Evolutionary conservation across 1,139 yeast species (phyloP), one percentile per base, ranked within the genome.

Genomic region (Diutina pseudorugosa): DNA sequence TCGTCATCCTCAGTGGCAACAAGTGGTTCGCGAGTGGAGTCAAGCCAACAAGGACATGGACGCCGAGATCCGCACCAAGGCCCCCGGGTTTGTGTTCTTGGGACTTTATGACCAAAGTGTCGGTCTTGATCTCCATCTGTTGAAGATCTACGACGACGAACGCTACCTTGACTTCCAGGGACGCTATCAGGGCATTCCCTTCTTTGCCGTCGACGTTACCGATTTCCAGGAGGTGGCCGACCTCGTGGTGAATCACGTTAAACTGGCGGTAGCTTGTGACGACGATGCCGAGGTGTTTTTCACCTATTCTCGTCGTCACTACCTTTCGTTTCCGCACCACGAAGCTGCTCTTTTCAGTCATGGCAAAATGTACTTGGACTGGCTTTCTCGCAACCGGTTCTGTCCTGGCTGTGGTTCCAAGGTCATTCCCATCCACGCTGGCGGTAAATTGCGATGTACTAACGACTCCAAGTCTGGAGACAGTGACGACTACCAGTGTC

Each of bases 371-470:
- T 86, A 84, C 62, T 63, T 89, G 53, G 96, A 90, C 65, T 91
- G 98, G 97, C 71, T 87, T 53, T 67, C 70, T 52, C 79, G 93
- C 54, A 85, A 84, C 64, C 72, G 76, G 56, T 88, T 77, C 66
- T 91, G 98, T 64, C 93, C 95, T 1, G 95, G 95, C 0, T 93
- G 98, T 70, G 97, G 96, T 0, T 62, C 76, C 1, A 75, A 72
- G 55, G 83, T 82, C 33, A 76, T 85, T 56, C 83, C 89, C 4
- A 77, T 85, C 27, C 83, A 88, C 60, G 95, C 87, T 0, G 98
- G 98, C 0, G 85, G 93, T 12, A 87, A 89, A 66, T 68, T 90
- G 51, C 61, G 65, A 14, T 91, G 98, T 64, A 71, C 75, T 49
- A 72, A 71, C 56, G 62, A 60, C 20, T 61, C 57, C 7, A 70